A percentile compares a stretch with the other conserved stretches of the same genome.
Conservation (phyloP, 139 green algal genomes). For the Eudorina sp. region DNA sequence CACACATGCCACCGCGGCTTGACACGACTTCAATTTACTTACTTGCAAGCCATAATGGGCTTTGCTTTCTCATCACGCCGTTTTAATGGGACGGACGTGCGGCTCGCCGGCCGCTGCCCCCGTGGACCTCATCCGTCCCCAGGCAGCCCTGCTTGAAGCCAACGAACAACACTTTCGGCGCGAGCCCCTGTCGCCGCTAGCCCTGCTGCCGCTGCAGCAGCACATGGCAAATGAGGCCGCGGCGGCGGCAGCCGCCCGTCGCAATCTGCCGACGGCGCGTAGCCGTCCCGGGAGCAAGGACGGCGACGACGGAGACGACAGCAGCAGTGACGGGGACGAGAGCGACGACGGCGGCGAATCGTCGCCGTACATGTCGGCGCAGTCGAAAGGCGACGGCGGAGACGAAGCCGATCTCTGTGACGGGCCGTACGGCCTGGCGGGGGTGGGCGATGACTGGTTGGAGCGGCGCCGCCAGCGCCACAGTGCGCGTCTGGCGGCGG, state of each 20-base stretch:
- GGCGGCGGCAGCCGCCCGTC: background rate
- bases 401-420: background rate
- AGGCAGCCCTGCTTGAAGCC: conserved; percentile 19
- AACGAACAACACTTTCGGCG: conserved; percentile 29
- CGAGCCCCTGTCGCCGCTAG: conserved; percentile 13
- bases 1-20: too few relatives aligned
- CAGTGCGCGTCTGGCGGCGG: background rate
- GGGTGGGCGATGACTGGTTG: background rate
- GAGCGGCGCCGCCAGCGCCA: conserved; percentile 5
- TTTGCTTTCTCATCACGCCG: too few relatives aligned
- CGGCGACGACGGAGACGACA: background rate
- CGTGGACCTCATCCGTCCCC: too few relatives aligned
- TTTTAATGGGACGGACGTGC: too few relatives aligned
- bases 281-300: background rate
- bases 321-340: background rate
- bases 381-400: background rate
- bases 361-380: background rate
- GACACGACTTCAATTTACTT: too few relatives aligned
- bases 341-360: background rate
- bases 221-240: background rate
- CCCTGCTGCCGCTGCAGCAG: conserved; percentile 19
- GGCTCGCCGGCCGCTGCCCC: too few relatives aligned
- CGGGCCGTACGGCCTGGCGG: background rate
- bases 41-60: too few relatives aligned
- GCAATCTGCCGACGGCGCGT: background rate